Evolutionary conservation across 306 rosid species (phyloP), one percentile per base, ranked within the genome.

Genomic region (Cucumis sativus): DNA sequence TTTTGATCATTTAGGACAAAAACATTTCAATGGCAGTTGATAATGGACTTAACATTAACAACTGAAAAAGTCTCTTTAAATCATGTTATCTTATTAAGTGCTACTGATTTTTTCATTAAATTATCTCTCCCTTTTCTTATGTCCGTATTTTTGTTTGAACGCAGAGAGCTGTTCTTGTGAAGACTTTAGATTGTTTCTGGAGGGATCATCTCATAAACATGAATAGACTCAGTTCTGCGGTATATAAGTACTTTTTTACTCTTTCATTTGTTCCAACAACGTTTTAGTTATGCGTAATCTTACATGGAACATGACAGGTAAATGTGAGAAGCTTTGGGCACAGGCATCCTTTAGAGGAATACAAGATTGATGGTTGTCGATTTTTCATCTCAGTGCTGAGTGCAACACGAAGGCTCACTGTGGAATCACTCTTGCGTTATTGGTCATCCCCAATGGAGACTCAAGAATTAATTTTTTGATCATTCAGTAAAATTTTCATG

Each of bases 311-410:
- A 70, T 88, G 82, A 74, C 91, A 95, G 97, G 98, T 92, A 71
- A 95, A 95, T 20, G 89, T 92, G 78, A 88, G 97, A 89, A 90
- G 96, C 89, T 95, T 92, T 20, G 98, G 98, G 85, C 98, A 95
- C 79, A 88, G 98, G 83, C 92, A 95, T 86, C 97, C 98, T 83
- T 90, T 95, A 63, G 97, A 95, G 82, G 98, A 92, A 85, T 95
- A 95, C 85, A 95, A 94, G 84, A 94, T 94, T 75, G 98, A 95
- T 77, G 98, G 98, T 47, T 95, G 96, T 77, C 91, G 96, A 68
- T 95, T 92, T 87, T 95, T 92, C 88, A 95, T 95, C 83, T 92
- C 98, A 9, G 92, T 95, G 97, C 98, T 95, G 33, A 89, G 98
- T 80, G 93, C 97, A 80, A 95, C 97, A n/a, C 85, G 97, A 72